Percentiles rank a stretch among this genome's conserved stretches.
Conservation (phyloP, 2,329 filamentous ascomycete genomes). For the Hypocrella siamensis region DNA sequence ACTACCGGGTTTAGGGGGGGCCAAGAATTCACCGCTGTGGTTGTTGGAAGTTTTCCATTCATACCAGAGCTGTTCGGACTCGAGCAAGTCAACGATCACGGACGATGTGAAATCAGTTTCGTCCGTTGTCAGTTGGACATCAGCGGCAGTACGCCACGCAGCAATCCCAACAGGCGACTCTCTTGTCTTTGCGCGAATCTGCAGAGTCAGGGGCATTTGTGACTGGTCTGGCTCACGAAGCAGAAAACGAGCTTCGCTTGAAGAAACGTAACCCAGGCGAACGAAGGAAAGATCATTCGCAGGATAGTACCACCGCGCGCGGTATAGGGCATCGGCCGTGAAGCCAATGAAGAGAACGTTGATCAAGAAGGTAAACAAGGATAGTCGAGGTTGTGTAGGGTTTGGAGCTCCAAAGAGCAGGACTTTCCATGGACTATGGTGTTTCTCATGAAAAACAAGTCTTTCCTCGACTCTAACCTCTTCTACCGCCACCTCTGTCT, state of each 20-base stretch:
- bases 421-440: conserved; percentile 42
- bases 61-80: conserved; percentile 59
- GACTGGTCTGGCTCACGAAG: conserved; percentile 67
- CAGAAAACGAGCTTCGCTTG: conserved; percentile 62
- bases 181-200: conserved; percentile 41
- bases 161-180: conserved; percentile 36
- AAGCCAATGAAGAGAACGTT: conserved; percentile 56
- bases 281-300: conserved; percentile 69
- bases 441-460: conserved; percentile 40
- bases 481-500: conserved; percentile 22
- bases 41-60: conserved; percentile 80
- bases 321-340: conserved; percentile 63
- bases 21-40: conserved; percentile 65
- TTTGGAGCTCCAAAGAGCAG: conserved; percentile 65
- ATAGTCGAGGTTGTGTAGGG: conserved; percentile 49
- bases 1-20: conserved; percentile 55
- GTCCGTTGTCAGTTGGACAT: conserved; percentile 49
- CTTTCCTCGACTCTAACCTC: conserved; percentile 49
- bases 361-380: conserved; percentile 51
- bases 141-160: conserved; percentile 52
- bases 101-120: conserved; percentile 71
- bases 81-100: conserved; percentile 45
- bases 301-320: conserved; percentile 53
- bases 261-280: conserved; percentile 73
- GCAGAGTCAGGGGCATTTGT: conserved; percentile 61